These are phyloP conservation scores for Paspalum vaginatum DNA, from an alignment of 176 grass and related monocot species.

Conservation along the genomic window DNA sequence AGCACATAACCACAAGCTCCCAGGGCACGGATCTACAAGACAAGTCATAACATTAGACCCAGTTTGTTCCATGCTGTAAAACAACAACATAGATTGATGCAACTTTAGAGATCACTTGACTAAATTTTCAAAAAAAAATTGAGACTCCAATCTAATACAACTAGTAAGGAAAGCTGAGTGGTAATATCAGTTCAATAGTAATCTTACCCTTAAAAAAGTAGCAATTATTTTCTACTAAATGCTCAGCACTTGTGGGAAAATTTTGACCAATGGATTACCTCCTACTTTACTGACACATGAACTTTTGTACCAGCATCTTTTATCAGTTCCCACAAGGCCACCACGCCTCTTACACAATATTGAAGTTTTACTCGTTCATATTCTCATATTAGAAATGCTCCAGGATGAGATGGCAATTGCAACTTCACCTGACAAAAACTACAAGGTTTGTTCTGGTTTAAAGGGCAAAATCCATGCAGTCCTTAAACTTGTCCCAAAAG, in stretches of 20 bases:
- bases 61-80: constrained; percentile 20
- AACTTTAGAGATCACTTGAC: not conserved
- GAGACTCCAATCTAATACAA: not conserved
- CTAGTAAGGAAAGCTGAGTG: not conserved
- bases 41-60: constrained; percentile 30
- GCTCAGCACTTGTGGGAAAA: constrained; percentile 4
- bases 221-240: constrained; percentile 3
- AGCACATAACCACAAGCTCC: constrained; percentile 93
- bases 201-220: not conserved
- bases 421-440: not conserved
- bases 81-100: not conserved
- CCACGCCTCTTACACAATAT: not conserved
- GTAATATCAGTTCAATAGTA: not conserved
- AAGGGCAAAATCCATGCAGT: not conserved
- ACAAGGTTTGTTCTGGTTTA: not conserved
- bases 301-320: not conserved
- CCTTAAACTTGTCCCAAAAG: not conserved
- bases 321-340: not conserved
- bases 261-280: not conserved
- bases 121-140: constrained; percentile 21
- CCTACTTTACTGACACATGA: not conserved
- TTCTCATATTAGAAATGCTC: not conserved
- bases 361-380: not conserved
- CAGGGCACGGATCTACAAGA: constrained; percentile 62
- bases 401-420: not conserved